Evolutionary conservation across 2,329 filamentous ascomycete genomes (phyloP).

Genomic region (Arthroderma uncinatum): DNA sequence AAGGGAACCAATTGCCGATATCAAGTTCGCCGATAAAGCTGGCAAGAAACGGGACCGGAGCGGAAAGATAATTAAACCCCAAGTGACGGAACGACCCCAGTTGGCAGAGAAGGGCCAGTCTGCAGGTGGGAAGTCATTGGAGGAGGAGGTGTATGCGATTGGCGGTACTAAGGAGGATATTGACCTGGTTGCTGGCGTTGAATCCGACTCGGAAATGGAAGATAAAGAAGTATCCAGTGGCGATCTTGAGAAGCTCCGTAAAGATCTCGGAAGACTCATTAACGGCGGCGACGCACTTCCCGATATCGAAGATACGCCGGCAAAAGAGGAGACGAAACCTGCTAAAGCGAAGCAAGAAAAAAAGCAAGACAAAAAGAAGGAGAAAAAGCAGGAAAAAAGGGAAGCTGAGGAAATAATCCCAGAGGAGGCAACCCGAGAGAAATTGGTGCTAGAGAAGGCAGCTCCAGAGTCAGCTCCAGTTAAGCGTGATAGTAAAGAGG

Average conservation of each 20-base stretch:
- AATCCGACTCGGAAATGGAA: conserved; percentile 39
- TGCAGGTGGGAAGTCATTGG: conserved; percentile 21
- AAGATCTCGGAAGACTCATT: conserved; percentile 25
- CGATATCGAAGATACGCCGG: neutral
- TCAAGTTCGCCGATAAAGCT: conserved; percentile 15
- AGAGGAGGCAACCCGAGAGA: neutral
- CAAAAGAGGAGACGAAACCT: conserved; percentile 14
- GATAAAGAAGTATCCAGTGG: conserved; percentile 20
- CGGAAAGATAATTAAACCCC: conserved; percentile 33
- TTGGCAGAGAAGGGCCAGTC: neutral
- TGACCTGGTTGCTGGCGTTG: conserved; percentile 34
- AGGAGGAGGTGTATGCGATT: conserved; percentile 36
- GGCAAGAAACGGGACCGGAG: conserved; percentile 39
- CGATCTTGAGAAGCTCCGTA: conserved; percentile 31
- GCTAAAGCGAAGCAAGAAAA: conserved; percentile 12
- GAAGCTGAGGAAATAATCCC: neutral
- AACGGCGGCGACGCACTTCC: conserved; percentile 22
- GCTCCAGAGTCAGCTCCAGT: neutral
- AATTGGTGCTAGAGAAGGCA: neutral
- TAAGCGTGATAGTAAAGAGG: neutral
- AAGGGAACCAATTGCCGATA: conserved; percentile 8
- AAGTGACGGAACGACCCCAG: conserved; percentile 21
- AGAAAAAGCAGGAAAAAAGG: conserved; percentile 18
- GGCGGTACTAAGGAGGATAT: conserved; percentile 42
- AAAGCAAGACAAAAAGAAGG: conserved; percentile 16